Conservation (phyloP, 768 basidiomycete species). For the Austroboletus eburneus region DNA sequence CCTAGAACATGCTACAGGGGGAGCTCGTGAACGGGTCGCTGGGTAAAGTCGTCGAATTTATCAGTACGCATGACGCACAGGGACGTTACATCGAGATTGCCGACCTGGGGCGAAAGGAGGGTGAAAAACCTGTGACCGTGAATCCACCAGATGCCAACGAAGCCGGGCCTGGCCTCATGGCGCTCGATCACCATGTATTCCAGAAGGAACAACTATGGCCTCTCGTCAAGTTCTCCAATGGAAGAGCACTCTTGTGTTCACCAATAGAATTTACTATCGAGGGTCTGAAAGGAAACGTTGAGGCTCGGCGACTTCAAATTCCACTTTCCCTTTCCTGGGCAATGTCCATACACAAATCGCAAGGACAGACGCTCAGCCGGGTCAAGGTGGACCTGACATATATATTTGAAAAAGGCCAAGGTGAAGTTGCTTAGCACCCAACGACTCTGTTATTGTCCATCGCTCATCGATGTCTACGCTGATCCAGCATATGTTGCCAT, state of each 20-base stretch:
- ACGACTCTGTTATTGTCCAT: not conserved
- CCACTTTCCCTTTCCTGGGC: conserved; percentile 92
- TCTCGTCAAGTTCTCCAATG: conserved; percentile 35
- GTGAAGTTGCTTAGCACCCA: conserved; percentile 14
- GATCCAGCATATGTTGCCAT: conserved; percentile 33
- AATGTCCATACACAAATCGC: conserved; percentile 97
- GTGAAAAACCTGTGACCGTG: not conserved
- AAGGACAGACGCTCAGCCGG: conserved; percentile 92
- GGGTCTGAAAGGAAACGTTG: conserved; percentile 30
- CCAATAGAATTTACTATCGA: conserved; percentile 34
- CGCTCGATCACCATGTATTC: conserved; percentile 14
- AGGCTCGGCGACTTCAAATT: conserved; percentile 47
- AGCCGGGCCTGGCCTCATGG: conserved; percentile 10
- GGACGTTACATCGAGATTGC: conserved; percentile 26
- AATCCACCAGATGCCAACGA: not conserved
- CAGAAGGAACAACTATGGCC: conserved; percentile 26
- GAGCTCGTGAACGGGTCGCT: conserved; percentile 82
- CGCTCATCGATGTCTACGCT: conserved; percentile 1
- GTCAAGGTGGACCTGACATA: conserved; percentile 90
- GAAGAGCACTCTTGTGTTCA: conserved; percentile 24
- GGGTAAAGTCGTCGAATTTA: conserved; percentile 58
- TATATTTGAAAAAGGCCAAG: conserved; percentile 84
- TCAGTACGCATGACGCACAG: conserved; percentile 27
- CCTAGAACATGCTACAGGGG: conserved; percentile 32
- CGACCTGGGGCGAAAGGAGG: conserved; percentile 19